Percentiles rank a stretch among this genome's conserved stretches.
phyloP scores from a whole-genome alignment of 441 rosid genomes.

The Manihot esculenta region DNA sequence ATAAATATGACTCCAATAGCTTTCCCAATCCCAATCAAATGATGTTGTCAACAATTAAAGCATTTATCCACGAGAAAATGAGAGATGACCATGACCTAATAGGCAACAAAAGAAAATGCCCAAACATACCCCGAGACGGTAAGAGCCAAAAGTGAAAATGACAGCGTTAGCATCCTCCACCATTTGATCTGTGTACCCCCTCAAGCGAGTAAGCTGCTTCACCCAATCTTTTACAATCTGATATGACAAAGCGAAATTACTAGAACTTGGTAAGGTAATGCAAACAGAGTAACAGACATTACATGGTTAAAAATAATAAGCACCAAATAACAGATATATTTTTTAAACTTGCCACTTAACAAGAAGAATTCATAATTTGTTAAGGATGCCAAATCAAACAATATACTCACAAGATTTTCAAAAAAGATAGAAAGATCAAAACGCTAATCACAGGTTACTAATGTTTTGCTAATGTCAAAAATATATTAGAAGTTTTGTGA shows the following conservation, averaged over 20 bases:
- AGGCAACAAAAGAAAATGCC: background rate
- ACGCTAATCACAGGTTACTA: background rate
- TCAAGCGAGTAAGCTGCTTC: conserved; percentile 51
- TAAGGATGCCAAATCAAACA: background rate
- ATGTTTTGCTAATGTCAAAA: background rate
- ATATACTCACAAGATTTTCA: no score
- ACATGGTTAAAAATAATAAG: background rate
- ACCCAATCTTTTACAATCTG: conserved; percentile 69
- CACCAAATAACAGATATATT: background rate
- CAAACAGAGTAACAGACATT: no score
- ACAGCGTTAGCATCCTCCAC: conserved; percentile 72
- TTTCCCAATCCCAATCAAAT: background rate
- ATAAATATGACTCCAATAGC: background rate
- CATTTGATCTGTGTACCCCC: conserved; percentile 62
- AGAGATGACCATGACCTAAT: background rate
- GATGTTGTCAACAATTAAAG: background rate
- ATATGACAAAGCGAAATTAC: conserved; percentile 3
- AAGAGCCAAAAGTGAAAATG: conserved; percentile 73
- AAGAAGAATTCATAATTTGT: background rate
- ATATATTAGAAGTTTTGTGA: background rate
- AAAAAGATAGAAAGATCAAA: background rate
- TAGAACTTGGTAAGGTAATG: background rate
- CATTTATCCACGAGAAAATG: background rate
- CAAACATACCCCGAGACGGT: conserved; percentile 57
- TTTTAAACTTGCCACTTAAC: background rate